Percentiles rank a stretch among this genome's conserved stretches.
phyloP scores from a whole-genome alignment of 371 early-diverging fungal genomes.

The Lichtheimia corymbifera region DNA sequence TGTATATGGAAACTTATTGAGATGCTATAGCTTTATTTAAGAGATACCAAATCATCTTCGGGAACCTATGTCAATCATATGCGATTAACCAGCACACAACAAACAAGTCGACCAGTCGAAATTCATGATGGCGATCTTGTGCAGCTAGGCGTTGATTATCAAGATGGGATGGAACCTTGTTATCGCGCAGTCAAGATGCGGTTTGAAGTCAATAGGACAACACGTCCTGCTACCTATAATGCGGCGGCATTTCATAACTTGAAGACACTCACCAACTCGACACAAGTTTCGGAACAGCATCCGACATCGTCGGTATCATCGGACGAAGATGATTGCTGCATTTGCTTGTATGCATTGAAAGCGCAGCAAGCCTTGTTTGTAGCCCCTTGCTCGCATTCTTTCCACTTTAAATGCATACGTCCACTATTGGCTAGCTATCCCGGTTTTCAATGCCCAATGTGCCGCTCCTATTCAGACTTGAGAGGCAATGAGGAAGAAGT shows the following conservation, averaged over 20 bases:
- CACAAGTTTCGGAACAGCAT: neutral
- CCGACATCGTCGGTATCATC: neutral
- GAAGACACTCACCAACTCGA: slow-evolving; percentile 12
- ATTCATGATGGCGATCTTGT: slow-evolving; percentile 90
- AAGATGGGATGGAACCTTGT: slow-evolving; percentile 76
- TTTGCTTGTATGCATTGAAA: slow-evolving; percentile 86
- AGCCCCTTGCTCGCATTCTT: slow-evolving; percentile 93
- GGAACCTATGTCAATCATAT: slow-evolving; percentile 96
- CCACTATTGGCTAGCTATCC: slow-evolving; percentile 71
- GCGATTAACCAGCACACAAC: slow-evolving; percentile 82
- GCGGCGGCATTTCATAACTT: slow-evolving; percentile 30
- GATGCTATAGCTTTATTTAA: slow-evolving; percentile 64
- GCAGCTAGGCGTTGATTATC: slow-evolving; percentile 95
- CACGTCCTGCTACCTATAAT: slow-evolving; percentile 23
- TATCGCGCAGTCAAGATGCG: slow-evolving; percentile 81
- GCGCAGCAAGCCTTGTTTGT: slow-evolving; percentile 93
- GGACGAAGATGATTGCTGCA: slow-evolving; percentile 82
- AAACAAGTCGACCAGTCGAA: slow-evolving; percentile 78
- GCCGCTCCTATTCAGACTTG: slow-evolving; percentile 91
- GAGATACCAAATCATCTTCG: slow-evolving; percentile 91
- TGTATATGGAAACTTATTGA: neutral
- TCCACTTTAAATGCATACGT: slow-evolving; percentile 92
- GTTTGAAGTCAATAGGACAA: slow-evolving; percentile 70
- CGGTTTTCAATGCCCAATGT: slow-evolving; percentile 91
- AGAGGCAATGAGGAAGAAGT: slow-evolving; percentile 81